A percentile compares a stretch with the other conserved stretches of the same genome.
Conservation (phyloP, 768 basidiomycete species). For the Russula ochroleuca region DNA sequence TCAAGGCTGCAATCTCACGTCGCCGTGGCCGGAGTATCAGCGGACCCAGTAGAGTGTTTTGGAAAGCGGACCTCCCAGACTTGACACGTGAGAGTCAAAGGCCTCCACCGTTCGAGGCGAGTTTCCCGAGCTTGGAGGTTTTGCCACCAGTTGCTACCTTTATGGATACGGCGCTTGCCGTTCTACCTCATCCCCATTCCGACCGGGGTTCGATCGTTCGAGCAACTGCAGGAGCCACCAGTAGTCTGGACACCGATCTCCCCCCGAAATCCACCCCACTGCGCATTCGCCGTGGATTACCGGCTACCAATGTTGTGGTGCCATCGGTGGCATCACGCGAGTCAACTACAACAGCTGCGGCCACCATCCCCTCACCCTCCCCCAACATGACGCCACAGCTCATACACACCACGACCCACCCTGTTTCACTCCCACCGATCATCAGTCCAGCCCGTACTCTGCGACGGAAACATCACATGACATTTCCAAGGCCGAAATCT, state of each 20-base stretch:
- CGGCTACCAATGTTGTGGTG: conserved; percentile 4
- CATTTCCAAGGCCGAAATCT: conserved; percentile 21
- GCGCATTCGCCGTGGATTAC: conserved; percentile 18
- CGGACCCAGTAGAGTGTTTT: not conserved
- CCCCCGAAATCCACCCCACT: not conserved
- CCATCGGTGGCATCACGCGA: conserved; percentile 3
- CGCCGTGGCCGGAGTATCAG: conserved; percentile 16
- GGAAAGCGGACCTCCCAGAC: not conserved
- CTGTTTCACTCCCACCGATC: conserved; percentile 21
- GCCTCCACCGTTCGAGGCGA: not conserved
- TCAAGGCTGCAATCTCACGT: conserved; percentile 11
- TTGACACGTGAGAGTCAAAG: not conserved
- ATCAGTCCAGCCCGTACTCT: conserved; percentile 17
- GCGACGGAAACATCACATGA: conserved; percentile 24
- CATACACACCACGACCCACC: not conserved
- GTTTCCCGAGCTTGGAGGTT: not conserved
- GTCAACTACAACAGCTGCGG: not conserved
- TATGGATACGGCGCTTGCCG: not conserved
- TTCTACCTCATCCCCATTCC: not conserved
- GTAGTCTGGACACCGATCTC: not conserved
- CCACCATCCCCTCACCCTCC: not conserved
- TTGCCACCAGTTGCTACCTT: not conserved
- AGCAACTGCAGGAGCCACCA: not conserved
- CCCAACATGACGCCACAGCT: not conserved
- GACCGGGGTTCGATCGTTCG: conserved; percentile 2